These are phyloP conservation scores for Globisporangium spiculum DNA, from an alignment of 352 stramenopile species.

Conservation along the genomic window DNA sequence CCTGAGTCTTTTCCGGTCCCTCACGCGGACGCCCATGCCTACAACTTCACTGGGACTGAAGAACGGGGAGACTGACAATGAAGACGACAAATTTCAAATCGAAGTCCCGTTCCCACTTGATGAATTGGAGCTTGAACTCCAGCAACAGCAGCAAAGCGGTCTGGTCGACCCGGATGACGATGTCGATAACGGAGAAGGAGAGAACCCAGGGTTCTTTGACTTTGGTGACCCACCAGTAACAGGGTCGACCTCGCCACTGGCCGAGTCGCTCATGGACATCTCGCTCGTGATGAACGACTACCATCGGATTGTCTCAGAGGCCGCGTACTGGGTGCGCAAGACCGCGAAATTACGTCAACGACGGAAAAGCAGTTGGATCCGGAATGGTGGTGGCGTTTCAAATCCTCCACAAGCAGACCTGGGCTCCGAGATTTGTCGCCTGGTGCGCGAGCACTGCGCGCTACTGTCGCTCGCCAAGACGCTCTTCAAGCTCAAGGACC, in stretches of 20 bases:
- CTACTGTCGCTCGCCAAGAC: conserved; percentile 43
- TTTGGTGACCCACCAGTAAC: no score
- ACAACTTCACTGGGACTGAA: neutral
- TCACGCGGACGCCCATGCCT: conserved; percentile 37
- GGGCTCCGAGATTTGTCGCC: conserved; percentile 40
- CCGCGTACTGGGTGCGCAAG: conserved; percentile 45
- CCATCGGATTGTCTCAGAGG: conserved; percentile 55
- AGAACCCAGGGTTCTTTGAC: neutral
- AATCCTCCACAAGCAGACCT: conserved; percentile 24
- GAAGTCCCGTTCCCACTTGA: conserved; percentile 10
- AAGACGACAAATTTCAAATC: neutral
- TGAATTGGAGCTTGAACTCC: conserved; percentile 18
- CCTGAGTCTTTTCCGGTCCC: conserved; percentile 25
- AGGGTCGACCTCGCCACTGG: conserved; percentile 24
- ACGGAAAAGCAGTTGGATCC: neutral
- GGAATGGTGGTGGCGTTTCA: neutral
- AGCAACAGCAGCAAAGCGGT: conserved; percentile 6
- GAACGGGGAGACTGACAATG: neutral
- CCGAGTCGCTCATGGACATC: conserved; percentile 64
- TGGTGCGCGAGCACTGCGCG: conserved; percentile 56
- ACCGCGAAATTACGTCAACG: conserved; percentile 20
- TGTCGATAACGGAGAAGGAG: conserved; percentile 1
- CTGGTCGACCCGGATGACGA: neutral
- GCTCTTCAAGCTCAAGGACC: conserved; percentile 55
- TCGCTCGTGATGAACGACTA: conserved; percentile 79